phyloP scores from a whole-genome alignment of 495 filamentous ascomycete species.

The Letharia columbiana region DNA sequence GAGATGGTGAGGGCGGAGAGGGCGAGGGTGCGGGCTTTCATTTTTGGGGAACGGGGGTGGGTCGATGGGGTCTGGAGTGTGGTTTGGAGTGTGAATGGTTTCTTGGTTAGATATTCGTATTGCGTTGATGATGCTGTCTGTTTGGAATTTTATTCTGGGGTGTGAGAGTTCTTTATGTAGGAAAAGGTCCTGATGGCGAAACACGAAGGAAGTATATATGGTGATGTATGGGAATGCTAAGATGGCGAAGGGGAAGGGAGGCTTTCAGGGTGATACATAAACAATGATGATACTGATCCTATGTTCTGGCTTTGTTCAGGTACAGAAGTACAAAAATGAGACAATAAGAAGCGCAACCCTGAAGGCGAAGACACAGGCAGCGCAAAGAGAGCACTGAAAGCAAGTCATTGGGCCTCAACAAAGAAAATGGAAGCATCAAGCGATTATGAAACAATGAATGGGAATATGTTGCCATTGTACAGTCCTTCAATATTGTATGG shows the following conservation, averaged over 20 bases:
- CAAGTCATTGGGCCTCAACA: not conserved
- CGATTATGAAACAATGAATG: not conserved
- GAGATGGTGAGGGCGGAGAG: slow-evolving; percentile 5
- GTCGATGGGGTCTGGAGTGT: not conserved
- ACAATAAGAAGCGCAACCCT: not conserved
- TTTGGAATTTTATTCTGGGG: not conserved
- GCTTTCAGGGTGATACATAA: not conserved
- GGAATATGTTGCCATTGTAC: not conserved
- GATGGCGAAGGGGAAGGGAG: not conserved
- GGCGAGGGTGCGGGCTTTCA: slow-evolving; percentile 5
- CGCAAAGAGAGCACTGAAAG: not conserved
- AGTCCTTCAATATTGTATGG: not conserved
- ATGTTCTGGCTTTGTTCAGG: not conserved
- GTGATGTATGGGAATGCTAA: not conserved
- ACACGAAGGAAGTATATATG: not conserved
- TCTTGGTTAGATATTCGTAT: not conserved
- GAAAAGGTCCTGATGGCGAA: not conserved
- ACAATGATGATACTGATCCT: not conserved
- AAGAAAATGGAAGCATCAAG: not conserved
- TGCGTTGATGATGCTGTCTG: not conserved
- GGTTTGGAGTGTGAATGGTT: not conserved
- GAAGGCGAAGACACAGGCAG: not conserved
- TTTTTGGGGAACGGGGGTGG: not conserved
- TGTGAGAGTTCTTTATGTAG: not conserved
- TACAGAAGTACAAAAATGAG: not conserved